A percentile compares a stretch with the other conserved stretches of the same genome.
Conservation (phyloP, 2,329 filamentous ascomycete genomes). For the Colletotrichum tofieldiae region DNA sequence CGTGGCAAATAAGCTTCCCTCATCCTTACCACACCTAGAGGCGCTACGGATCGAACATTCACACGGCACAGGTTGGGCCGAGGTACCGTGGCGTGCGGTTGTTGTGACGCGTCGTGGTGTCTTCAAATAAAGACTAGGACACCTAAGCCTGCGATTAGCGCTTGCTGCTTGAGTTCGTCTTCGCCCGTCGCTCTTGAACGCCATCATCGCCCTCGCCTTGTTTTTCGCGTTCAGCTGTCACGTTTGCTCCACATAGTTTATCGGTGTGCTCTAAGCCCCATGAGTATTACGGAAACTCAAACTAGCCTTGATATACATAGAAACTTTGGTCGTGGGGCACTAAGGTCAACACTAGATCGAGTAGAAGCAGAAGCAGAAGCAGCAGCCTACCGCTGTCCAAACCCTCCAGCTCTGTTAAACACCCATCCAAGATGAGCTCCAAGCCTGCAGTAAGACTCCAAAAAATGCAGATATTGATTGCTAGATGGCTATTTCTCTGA, state of each 20-base stretch:
- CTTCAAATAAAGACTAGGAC: not conserved
- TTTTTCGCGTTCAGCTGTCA: not conserved
- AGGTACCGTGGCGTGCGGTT: not conserved
- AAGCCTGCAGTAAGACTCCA: too few relatives aligned
- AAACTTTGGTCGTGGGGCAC: too few relatives aligned
- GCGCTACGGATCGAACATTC: not conserved
- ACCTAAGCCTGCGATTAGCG: not conserved
- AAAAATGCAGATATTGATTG: too few relatives aligned
- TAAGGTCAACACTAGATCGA: not conserved
- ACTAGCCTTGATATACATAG: too few relatives aligned
- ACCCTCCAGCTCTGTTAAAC: not conserved
- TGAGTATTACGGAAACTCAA: too few relatives aligned
- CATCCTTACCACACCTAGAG: not conserved
- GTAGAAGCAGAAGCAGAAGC: not conserved
- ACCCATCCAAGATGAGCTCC: too few relatives aligned
- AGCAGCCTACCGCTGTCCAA: not conserved
- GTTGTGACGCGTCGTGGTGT: not conserved
- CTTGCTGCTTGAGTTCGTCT: not conserved
- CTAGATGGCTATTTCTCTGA: not conserved
- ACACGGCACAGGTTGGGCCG: not conserved
- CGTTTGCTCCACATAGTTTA: not conserved
- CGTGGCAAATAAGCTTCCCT: conserved; percentile 7
- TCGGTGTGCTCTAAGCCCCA: too few relatives aligned
- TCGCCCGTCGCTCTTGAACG: not conserved
- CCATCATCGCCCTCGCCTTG: not conserved